Evolutionary conservation across 2,329 filamentous ascomycete species (phyloP).

Genomic region (Aureobasidium sp.): DNA sequence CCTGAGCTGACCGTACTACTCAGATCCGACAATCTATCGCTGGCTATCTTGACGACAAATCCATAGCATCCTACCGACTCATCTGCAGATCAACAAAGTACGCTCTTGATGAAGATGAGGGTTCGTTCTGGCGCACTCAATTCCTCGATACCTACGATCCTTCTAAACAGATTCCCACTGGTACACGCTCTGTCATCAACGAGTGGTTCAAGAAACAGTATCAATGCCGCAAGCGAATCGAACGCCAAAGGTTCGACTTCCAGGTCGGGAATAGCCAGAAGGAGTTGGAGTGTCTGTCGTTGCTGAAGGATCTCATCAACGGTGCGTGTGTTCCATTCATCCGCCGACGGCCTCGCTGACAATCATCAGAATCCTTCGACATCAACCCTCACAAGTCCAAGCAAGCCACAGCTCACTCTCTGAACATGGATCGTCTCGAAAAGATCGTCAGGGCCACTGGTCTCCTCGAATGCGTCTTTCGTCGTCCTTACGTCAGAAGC

Average conservation of each 20-base stretch:
- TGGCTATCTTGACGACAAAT: slow-evolving; percentile 30
- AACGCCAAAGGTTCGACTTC: slow-evolving; percentile 22
- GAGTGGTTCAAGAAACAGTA: slow-evolving; percentile 29
- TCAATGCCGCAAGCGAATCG: slow-evolving; percentile 21
- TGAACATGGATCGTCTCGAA: slow-evolving; percentile 26
- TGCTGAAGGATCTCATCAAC: slow-evolving; percentile 35
- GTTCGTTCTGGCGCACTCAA: slow-evolving; percentile 39
- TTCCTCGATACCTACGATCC: slow-evolving; percentile 37
- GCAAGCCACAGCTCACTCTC: slow-evolving; percentile 12
- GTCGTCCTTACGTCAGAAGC: neutral
- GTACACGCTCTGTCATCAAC: slow-evolving; percentile 17
- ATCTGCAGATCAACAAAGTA: slow-evolving; percentile 31
- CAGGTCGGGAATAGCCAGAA: slow-evolving; percentile 16
- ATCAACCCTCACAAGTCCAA: slow-evolving; percentile 17
- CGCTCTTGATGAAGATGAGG: slow-evolving; percentile 32
- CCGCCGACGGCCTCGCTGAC: neutral
- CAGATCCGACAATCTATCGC: slow-evolving; percentile 36
- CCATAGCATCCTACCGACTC: slow-evolving; percentile 33
- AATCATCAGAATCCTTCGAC: slow-evolving; percentile 25
- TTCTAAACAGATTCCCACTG: neutral
- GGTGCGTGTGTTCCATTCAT: slow-evolving; percentile 26
- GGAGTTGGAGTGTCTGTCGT: slow-evolving; percentile 28
- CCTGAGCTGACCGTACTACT: neutral
- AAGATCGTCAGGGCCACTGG: slow-evolving; percentile 23
- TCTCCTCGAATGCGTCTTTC: slow-evolving; percentile 14